phyloP scores from a whole-genome alignment of 148 eudicot species.

The Nepenthes mirabilis region DNA sequence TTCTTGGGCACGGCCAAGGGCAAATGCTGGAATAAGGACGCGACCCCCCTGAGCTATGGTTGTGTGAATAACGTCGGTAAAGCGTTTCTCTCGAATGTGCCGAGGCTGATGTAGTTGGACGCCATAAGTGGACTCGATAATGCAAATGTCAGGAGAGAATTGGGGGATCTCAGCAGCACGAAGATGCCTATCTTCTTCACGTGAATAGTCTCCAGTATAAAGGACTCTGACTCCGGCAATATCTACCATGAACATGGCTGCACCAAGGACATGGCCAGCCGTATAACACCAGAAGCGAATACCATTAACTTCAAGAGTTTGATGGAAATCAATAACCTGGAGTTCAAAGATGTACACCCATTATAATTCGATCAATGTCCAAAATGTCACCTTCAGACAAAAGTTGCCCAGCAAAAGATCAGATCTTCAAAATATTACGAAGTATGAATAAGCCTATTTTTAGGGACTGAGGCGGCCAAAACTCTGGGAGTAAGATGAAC shows the following conservation, averaged over 20 bases:
- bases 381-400: constrained; percentile 6
- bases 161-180: constrained; percentile 88
- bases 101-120: constrained; percentile 89
- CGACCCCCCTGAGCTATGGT: constrained; percentile 90
- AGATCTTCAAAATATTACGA: too few species aligned
- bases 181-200: constrained; percentile 94
- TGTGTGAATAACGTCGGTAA: constrained; percentile 80
- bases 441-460: too few species aligned
- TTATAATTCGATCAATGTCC: too few species aligned
- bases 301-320: constrained; percentile 91
- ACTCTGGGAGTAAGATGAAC: too few species aligned
- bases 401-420: too few species aligned
- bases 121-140: constrained; percentile 90
- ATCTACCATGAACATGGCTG: constrained; percentile 99
- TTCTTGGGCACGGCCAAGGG: constrained; percentile 98
- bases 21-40: constrained; percentile 86
- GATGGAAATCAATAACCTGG: constrained; percentile 96
- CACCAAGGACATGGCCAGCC: constrained; percentile 98
- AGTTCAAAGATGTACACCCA: not conserved
- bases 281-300: constrained; percentile 98
- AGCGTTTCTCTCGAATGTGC: constrained; percentile 68
- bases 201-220: constrained; percentile 94
- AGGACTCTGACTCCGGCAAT: constrained; percentile 91
- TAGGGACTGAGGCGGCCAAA: too few species aligned
- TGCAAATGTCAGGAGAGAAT: constrained; percentile 88